Percentiles rank a stretch among this genome's conserved stretches.
Conservation (phyloP, 129 eudicot species). For the Helichrysum umbraculigerum region DNA sequence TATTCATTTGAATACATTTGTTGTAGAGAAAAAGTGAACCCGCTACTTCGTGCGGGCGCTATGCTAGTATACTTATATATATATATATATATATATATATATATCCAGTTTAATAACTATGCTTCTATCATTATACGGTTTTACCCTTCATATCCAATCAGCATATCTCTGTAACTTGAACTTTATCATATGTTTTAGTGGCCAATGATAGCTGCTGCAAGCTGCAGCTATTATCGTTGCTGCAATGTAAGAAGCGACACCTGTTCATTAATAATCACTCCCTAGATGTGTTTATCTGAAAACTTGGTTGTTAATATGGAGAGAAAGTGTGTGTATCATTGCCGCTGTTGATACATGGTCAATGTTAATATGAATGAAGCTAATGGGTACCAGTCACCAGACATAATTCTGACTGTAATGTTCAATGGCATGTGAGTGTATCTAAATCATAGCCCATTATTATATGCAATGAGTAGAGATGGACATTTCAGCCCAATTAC, state of each 20-base stretch:
- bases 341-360: neutral
- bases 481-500: neutral
- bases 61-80: no score
- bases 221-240: no score
- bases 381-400: neutral
- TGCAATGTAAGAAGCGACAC: neutral
- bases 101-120: no score
- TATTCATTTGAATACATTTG: no score
- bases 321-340: neutral
- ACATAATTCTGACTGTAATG: neutral
- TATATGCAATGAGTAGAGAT: neutral
- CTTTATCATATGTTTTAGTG: neutral
- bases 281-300: neutral
- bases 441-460: neutral
- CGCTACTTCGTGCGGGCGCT: no score
- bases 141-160: no score
- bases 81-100: no score
- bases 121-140: neutral
- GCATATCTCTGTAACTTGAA: neutral
- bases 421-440: neutral
- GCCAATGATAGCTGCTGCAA: no score
- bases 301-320: neutral
- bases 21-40: no score
- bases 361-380: no score
- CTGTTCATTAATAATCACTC: neutral